Evolutionary conservation across 345 rosid species (phyloP).

Genomic region (Acer negundo): DNA sequence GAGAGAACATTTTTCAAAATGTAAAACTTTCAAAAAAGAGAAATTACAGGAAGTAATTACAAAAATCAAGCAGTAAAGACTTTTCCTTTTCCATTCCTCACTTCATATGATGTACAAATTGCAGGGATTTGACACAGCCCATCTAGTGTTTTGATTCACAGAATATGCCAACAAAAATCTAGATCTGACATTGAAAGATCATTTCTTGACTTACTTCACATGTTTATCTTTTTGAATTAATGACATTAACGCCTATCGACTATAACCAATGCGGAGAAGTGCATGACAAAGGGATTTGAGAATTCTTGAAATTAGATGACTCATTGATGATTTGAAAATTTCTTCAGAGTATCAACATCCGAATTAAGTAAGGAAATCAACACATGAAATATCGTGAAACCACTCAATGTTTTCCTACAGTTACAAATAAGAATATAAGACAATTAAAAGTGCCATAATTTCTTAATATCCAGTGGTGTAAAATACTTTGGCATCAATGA

Average conservation of each 20-base stretch:
- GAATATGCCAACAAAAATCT: not conserved
- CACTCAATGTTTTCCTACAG: not conserved
- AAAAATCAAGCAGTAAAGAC: not conserved
- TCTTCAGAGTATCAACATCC: not conserved
- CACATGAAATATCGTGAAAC: not conserved
- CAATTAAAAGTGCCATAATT: not conserved
- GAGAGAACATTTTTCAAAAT: not conserved
- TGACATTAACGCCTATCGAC: not conserved
- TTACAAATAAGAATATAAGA: not conserved
- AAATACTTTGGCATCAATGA: constrained; percentile 7
- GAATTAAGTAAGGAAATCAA: not conserved
- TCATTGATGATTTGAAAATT: not conserved
- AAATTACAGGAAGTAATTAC: not conserved
- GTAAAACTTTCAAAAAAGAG: not conserved
- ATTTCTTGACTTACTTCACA: constrained; percentile 5
- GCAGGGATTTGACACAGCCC: not conserved
- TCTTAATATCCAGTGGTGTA: not conserved
- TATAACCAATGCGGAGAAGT: not conserved
- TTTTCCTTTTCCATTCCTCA: not conserved
- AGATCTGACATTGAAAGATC: not conserved
- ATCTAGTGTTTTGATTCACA: not conserved
- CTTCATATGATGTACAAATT: not conserved
- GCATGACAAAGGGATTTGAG: not conserved
- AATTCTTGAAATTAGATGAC: not conserved
- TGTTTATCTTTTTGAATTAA: not conserved